A percentile compares a stretch with the other conserved stretches of the same genome.
These are phyloP conservation scores for Hypoxylon perforatum DNA, from an alignment of 495 filamentous ascomycete genomes.

Conservation along the genomic window DNA sequence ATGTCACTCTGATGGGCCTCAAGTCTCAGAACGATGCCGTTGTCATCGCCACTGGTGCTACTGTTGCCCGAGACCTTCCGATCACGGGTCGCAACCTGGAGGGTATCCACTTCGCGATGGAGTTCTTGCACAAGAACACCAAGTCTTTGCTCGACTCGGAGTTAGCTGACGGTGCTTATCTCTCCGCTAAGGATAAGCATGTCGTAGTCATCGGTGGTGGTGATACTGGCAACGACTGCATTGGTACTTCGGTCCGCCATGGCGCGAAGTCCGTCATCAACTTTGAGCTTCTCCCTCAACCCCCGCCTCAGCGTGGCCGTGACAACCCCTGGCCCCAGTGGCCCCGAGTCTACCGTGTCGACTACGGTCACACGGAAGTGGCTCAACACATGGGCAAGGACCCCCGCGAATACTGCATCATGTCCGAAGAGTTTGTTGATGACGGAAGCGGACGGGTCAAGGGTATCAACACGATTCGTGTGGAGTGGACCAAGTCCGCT, in stretches of 20 bases:
- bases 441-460: constrained; percentile 90
- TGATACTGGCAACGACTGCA: constrained; percentile 99
- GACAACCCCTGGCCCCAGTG: constrained; percentile 99
- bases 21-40: constrained; percentile 84
- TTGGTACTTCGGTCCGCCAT: constrained; percentile 97
- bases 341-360: constrained; percentile 97
- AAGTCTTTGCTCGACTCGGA: constrained; percentile 97
- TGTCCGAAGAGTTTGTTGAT: constrained; percentile 97
- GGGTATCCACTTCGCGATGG: constrained; percentile 98
- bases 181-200: constrained; percentile 96
- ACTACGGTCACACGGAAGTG: constrained; percentile 97
- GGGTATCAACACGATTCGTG: constrained; percentile 97
- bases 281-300: constrained; percentile 96
- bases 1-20: constrained; percentile 79
- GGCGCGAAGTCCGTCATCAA: constrained; percentile 97
- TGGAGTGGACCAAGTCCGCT: constrained; percentile 94
- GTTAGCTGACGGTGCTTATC: constrained; percentile 86
- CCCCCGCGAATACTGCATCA: constrained; percentile 97
- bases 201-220: constrained; percentile 98
- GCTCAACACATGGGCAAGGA: constrained; percentile 98
- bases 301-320: constrained; percentile 89
- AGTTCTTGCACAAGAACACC: constrained; percentile 98
- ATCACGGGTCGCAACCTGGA: constrained; percentile 91
- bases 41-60: constrained; percentile 95
- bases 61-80: constrained; percentile 94